Base-by-base conservation (phyloP, 1,284 basidiomycete species). In the Irpex rosettiformis region DNA sequence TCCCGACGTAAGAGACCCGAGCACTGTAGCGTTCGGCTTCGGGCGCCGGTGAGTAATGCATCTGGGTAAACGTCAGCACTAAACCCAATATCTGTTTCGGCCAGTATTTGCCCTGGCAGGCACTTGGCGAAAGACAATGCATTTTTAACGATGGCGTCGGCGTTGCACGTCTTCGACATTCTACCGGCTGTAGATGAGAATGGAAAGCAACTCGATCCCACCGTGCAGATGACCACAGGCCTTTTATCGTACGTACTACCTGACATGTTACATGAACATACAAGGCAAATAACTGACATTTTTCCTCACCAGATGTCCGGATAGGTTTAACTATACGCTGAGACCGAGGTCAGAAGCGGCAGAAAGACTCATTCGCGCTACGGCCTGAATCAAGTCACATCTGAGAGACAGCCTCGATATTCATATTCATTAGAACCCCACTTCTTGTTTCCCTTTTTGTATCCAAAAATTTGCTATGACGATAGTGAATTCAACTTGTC, bases 61-160 rank as follows among this genome's bases (percentile, higher is more conserved):
- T 21, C 10, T 47, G 16, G 24, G 24, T 47, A 21, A 47, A 47
- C 18, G 10, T 21, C 21, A 25, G 18, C 11, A 21, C 24, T 21
- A 13, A 21, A 10, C 13, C 10, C 18, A 2, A n/a, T 21, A 25
- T 21, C 45, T 10, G 24, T 21, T 24, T 24, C 43, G 8, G 18
- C 21, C 21, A 47, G 45, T 21, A 21, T 52, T 27, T 57, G 56
- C 29, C 65, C 68, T 7, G 69, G 70, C 1, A 63, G 67, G 13
- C 64, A 64, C 56, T 64, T 70, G 60, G 69, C 70, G 6, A 61
- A 67, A 45, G 58, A 63, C 22, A 64, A 66, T 45, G 49, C 67
- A 7, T 71, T 58, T 51, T 60, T 70, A 54, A 58, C 63, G 8
- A 64, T 68, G 49, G 64, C 64, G 16, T 66, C 59, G 57, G 60